Base-by-base conservation (phyloP, 768 basidiomycete genomes). In the Galerina marginata region DNA sequence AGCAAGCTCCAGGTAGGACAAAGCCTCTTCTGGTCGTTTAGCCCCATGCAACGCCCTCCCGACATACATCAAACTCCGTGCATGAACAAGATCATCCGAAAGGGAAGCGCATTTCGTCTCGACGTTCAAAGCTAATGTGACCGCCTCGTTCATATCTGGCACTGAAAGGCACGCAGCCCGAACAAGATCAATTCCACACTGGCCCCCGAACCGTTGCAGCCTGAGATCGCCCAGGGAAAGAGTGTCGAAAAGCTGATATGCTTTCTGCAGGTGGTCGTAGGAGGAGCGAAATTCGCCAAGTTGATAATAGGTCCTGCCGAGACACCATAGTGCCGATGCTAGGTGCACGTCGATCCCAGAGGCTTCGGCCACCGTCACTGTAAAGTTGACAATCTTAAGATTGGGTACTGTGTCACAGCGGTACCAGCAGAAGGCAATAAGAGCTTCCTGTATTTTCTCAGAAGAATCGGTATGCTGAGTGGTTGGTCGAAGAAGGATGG, bases 401-500 rank as follows among this genome's bases (percentile, higher is more conserved):
- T 44, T 56, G 40, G 54, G 54, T 23, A 23, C 33, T 33, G 43
- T 46, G 20, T 56, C 54, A 39, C 54, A 56, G 48, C 56, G 56
- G 20, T 62, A 50, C 61, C 61, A 62, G 14, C 49, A 51, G 38
- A 52, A 58, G 50, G 39, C 48, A 39, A 62, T 36, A 20, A 63
- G 50, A 16, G 62, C 48, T 39, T 59, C 62, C 47, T 51, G 48
- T 3, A 47, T 49, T 20, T 26, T 60, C 25, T 56, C 50, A 15
- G 55, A 25, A 2, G 46, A 25, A 47, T 43, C 33, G 16, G 6
- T 33, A 47, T 7, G 4, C 36, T 39, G 44, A 6, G 45, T 23
- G n/a, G 54, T 39, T 39, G 49, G 48, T n/a, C 49, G 51, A 49
- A 60, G 47, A 25, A 63, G 49, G 54, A 63, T 37, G 25, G 62